These are phyloP conservation scores for Carex arenaria DNA, from an alignment of 202 grass and related monocot species.

Conservation along the genomic window DNA sequence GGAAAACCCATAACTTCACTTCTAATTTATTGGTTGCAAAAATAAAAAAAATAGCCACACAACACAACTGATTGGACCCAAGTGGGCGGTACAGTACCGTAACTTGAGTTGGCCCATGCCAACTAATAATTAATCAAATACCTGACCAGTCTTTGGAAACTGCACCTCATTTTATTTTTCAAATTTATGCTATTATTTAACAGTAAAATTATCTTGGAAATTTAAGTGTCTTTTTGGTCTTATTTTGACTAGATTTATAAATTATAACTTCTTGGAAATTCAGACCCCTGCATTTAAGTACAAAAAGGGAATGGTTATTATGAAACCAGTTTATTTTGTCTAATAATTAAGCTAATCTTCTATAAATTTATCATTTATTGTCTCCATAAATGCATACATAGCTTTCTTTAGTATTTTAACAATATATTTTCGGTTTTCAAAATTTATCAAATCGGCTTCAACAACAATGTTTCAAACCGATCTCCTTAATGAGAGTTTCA, in stretches of 20 bases:
- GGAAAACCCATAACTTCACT: not conserved
- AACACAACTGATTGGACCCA: not conserved
- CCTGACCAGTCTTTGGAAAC: not conserved
- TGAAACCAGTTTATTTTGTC: not conserved
- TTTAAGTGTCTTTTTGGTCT: not conserved
- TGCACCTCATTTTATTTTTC: not conserved
- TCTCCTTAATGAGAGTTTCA: too few relatives aligned
- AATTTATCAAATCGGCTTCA: too few relatives aligned
- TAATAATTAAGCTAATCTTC: too few relatives aligned
- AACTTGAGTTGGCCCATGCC: not conserved
- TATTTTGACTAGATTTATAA: not conserved
- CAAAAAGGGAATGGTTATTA: not conserved
- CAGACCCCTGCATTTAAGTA: not conserved
- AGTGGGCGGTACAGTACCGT: slow-evolving; percentile 1
- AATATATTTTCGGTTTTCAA: too few relatives aligned
- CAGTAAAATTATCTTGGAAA: slow-evolving; percentile 7
- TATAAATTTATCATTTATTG: too few relatives aligned
- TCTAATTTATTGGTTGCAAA: not conserved
- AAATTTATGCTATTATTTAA: slow-evolving; percentile 8
- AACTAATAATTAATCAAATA: not conserved
- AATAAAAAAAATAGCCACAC: not conserved
- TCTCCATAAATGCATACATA: too few relatives aligned
- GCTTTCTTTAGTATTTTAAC: too few relatives aligned
- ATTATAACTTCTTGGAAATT: not conserved
- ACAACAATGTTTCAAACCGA: too few relatives aligned